phyloP scores from a whole-genome alignment of 345 rosid species.

The Rhodamnia rubescens region DNA sequence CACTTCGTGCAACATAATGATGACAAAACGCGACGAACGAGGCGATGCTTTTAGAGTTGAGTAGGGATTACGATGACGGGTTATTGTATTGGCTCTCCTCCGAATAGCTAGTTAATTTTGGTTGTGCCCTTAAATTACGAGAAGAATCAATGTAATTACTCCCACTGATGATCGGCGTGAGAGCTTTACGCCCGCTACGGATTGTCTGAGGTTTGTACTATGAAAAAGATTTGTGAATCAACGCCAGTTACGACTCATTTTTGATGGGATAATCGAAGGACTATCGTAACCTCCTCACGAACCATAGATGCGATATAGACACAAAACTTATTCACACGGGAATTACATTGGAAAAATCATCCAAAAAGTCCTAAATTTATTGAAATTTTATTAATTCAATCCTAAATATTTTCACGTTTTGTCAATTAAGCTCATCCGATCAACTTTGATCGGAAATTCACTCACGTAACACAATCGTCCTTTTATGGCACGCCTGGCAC shows the following conservation, averaged over 20 bases:
- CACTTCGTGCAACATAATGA: background rate
- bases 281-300: too few species aligned
- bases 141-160: background rate
- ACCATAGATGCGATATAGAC: too few species aligned
- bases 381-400: too few species aligned
- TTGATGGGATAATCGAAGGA: background rate
- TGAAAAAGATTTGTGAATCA: background rate
- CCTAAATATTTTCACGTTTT: too few species aligned
- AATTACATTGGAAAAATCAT: background rate
- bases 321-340: background rate
- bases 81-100: background rate
- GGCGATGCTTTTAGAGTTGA: background rate
- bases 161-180: background rate
- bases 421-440: too few species aligned
- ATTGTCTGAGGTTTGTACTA: background rate
- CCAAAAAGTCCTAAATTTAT: too few species aligned
- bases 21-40: background rate
- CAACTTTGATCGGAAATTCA: too few species aligned
- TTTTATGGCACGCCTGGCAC: too few species aligned
- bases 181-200: background rate
- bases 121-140: background rate
- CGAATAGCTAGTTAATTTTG: background rate
- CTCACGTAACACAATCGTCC: accelerated
- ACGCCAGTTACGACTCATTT: background rate
- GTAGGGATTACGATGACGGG: background rate